Conservation (phyloP, 495 filamentous ascomycete species). For the Extremus antarcticus region DNA sequence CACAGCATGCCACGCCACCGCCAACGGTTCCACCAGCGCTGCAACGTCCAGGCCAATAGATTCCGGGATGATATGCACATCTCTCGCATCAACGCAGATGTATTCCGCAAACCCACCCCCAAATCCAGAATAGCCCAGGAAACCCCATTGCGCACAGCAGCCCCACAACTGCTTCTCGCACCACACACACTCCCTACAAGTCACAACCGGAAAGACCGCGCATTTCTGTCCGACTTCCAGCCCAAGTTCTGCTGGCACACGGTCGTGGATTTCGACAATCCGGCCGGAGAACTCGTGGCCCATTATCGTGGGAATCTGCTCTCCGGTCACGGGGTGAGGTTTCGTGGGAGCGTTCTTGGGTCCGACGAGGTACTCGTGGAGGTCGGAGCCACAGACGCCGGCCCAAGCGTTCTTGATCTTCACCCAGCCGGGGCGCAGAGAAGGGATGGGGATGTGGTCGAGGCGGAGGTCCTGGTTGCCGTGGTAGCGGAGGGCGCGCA, state of each 20-base stretch:
- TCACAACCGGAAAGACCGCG: constrained; percentile 9
- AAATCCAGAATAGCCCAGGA: constrained; percentile 21
- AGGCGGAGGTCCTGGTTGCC: constrained; percentile 22
- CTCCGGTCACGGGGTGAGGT: constrained; percentile 20
- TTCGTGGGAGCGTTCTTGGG: constrained; percentile 10
- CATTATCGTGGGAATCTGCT: constrained; percentile 18
- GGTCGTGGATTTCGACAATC: constrained; percentile 9
- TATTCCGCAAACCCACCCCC: constrained; percentile 22
- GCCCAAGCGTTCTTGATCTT: constrained; percentile 22
- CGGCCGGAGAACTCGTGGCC: constrained; percentile 27
- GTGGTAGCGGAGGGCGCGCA: constrained; percentile 25
- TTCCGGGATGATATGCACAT: constrained; percentile 20
- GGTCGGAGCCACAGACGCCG: constrained; percentile 26
- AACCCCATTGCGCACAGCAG: constrained; percentile 19
- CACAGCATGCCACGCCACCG: constrained; percentile 23
- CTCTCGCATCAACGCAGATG: constrained; percentile 15
- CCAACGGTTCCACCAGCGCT: constrained; percentile 23
- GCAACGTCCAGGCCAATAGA: constrained; percentile 15
- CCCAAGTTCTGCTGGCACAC: not conserved
- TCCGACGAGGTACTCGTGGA: constrained; percentile 25
- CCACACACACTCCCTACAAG: constrained; percentile 14
- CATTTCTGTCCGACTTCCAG: constrained; percentile 8
- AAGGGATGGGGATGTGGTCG: constrained; percentile 17
- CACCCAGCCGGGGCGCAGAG: constrained; percentile 17
- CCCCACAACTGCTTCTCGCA: constrained; percentile 6